Conservation (phyloP, 108 stramenopile genomes). For the Nitzschia sp. region DNA sequence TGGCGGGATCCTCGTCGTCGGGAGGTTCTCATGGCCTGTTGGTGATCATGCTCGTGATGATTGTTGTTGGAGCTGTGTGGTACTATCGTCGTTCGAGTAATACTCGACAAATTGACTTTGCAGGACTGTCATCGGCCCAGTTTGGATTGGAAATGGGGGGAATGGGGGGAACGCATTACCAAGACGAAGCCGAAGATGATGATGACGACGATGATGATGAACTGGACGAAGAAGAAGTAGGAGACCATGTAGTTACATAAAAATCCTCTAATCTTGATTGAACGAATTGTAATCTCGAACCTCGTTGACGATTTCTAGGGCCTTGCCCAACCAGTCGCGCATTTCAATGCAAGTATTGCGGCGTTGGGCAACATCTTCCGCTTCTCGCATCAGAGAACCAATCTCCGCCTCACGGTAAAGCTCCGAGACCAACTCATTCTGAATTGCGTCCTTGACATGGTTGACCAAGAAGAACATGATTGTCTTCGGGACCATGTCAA, state of each 20-base stretch:
- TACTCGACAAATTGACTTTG: not conserved
- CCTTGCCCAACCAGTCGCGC: conserved; percentile 86
- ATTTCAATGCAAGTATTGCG: conserved; percentile 92
- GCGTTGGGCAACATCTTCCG: conserved; percentile 84
- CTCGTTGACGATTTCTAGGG: conserved; percentile 94
- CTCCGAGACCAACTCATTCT: conserved; percentile 93
- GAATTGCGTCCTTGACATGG: conserved; percentile 90
- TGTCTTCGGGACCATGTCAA: conserved; percentile 97
- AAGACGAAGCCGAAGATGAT: conserved; percentile 15
- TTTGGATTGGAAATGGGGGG: conserved; percentile 17
- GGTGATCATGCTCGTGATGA: conserved; percentile 2
- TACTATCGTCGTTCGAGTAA: conserved; percentile 7
- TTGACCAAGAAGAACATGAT: conserved; percentile 99
- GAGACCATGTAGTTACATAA: too few species aligned
- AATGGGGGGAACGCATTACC: conserved; percentile 26
- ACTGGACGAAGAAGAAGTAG: not conserved
- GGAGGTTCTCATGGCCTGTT: not conserved
- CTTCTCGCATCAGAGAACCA: conserved; percentile 82
- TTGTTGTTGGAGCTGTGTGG: conserved; percentile 6
- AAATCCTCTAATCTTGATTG: conserved; percentile 6
- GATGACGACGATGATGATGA: conserved; percentile 17
- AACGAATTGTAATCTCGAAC: conserved; percentile 88
- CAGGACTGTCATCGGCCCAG: not conserved
- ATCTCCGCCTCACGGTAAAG: conserved; percentile 90
- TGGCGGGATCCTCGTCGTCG: not conserved